Evolutionary conservation across 225 moss, liverwort and hornwort genomes (phyloP).

Genomic region (Antitrichia curtipendula): DNA sequence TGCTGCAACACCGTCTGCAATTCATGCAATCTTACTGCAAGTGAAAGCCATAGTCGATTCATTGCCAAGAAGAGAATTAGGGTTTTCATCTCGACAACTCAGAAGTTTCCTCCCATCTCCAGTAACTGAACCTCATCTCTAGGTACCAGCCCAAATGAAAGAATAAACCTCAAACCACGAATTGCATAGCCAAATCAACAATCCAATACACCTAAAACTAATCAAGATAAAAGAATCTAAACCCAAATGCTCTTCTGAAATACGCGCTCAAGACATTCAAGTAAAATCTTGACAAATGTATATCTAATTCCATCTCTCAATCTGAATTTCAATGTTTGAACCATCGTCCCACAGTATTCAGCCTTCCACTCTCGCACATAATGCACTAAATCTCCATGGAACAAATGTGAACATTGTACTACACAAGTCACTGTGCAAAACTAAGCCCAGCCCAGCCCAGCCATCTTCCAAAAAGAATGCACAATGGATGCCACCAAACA

Average conservation of each 20-base stretch:
- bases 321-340: not conserved
- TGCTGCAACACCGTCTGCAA: not conserved
- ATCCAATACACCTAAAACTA: not conserved
- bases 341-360: not conserved
- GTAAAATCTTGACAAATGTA: not conserved
- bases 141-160: not conserved
- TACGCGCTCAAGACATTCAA: not conserved
- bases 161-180: not conserved
- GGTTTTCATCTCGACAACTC: not conserved
- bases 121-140: not conserved
- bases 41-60: not conserved
- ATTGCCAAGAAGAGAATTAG: not conserved
- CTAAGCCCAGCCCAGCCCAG: not conserved
- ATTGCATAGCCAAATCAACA: not conserved
- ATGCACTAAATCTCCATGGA: not conserved
- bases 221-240: not conserved
- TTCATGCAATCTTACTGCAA: not conserved
- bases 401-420: not conserved
- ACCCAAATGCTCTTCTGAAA: not conserved
- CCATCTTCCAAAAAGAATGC: not conserved
- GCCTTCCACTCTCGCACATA: not conserved
- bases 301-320: not conserved
- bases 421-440: not conserved
- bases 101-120: not conserved
- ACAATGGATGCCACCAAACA: not conserved